Conservation (phyloP, 2,329 filamentous ascomycete genomes). For the Hypoxylon rubiginosum region DNA sequence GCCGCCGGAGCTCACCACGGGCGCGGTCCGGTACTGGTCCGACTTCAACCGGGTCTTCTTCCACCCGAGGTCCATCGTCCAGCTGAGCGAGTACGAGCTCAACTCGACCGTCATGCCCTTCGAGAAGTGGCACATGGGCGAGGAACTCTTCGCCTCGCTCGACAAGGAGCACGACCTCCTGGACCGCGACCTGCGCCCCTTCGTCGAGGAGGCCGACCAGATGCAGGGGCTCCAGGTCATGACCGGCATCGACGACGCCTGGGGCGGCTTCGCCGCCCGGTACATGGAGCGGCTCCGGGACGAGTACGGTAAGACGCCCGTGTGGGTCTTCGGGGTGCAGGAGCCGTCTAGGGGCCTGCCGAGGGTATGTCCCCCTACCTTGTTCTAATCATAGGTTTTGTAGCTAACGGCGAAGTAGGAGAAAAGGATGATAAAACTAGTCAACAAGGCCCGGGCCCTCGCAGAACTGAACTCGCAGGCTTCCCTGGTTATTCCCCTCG, state of each 20-base stretch:
- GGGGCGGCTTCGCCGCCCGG: slow-evolving; percentile 80
- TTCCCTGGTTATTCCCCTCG: slow-evolving; percentile 82
- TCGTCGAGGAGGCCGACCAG: slow-evolving; percentile 93
- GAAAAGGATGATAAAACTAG: slow-evolving; percentile 73
- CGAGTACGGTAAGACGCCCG: slow-evolving; percentile 87
- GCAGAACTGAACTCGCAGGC: slow-evolving; percentile 77
- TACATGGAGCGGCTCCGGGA: slow-evolving; percentile 86
- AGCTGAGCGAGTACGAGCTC: slow-evolving; percentile 88
- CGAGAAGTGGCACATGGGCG: slow-evolving; percentile 79
- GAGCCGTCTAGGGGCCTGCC: slow-evolving; percentile 66
- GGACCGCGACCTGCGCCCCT: slow-evolving; percentile 89
- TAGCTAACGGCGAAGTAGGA: slow-evolving; percentile 58
- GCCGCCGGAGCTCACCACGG: slow-evolving; percentile 73
- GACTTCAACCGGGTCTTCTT: slow-evolving; percentile 95
- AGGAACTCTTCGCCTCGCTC: slow-evolving; percentile 79
- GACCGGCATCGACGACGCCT: slow-evolving; percentile 79
- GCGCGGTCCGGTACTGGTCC: slow-evolving; percentile 92
- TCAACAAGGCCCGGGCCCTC: slow-evolving; percentile 81
- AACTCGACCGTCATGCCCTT: slow-evolving; percentile 86
- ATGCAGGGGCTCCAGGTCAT: slow-evolving; percentile 89
- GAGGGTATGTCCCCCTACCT: slow-evolving; percentile 58
- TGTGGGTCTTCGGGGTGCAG: slow-evolving; percentile 90
- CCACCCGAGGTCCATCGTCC: slow-evolving; percentile 88
- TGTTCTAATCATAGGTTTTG: slow-evolving; percentile 2
- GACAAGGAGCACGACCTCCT: slow-evolving; percentile 87